Evolutionary conservation across 2,329 filamentous ascomycete genomes (phyloP).

Genomic region (Penicillium sp.): DNA sequence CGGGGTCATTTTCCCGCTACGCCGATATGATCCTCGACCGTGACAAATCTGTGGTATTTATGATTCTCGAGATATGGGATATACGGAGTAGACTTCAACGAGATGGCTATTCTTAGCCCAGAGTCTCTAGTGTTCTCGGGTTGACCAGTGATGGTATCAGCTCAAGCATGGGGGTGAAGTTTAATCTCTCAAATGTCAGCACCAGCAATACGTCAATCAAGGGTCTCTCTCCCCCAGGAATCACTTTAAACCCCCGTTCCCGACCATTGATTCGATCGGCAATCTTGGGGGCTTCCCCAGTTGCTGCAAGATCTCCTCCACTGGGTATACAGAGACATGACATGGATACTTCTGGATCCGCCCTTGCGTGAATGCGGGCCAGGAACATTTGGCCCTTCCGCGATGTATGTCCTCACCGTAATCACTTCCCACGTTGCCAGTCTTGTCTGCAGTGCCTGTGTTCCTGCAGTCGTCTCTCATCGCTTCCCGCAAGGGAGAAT

Average conservation of each 20-base stretch:
- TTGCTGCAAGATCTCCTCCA: constrained; percentile 14
- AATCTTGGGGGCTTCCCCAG: constrained; percentile 5
- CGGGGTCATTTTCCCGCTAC: no score
- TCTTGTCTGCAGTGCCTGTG: constrained; percentile 2
- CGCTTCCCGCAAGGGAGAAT: constrained; percentile 14
- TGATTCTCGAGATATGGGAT: no score
- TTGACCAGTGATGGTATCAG: not conserved
- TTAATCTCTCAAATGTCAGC: constrained; percentile 2
- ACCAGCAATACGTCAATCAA: constrained; percentile 7
- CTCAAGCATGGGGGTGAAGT: constrained; percentile 7
- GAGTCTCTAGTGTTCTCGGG: not conserved
- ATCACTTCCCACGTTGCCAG: constrained; percentile 7
- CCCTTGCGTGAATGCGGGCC: constrained; percentile 15
- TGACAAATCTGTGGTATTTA: no score
- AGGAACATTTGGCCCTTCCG: constrained; percentile 2
- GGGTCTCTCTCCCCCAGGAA: constrained; percentile 5
- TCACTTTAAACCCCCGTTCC: constrained; percentile 7
- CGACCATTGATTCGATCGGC: constrained; percentile 6
- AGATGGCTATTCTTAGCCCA: not conserved
- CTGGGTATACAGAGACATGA: constrained; percentile 1
- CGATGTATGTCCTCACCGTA: constrained; percentile 1
- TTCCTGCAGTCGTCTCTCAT: constrained; percentile 6
- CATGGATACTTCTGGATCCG: constrained; percentile 9
- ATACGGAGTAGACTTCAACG: no score
- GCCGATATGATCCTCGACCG: no score